These are phyloP conservation scores for Tulasnella sp. DNA, from an alignment of 768 basidiomycete species.

Conservation along the genomic window DNA sequence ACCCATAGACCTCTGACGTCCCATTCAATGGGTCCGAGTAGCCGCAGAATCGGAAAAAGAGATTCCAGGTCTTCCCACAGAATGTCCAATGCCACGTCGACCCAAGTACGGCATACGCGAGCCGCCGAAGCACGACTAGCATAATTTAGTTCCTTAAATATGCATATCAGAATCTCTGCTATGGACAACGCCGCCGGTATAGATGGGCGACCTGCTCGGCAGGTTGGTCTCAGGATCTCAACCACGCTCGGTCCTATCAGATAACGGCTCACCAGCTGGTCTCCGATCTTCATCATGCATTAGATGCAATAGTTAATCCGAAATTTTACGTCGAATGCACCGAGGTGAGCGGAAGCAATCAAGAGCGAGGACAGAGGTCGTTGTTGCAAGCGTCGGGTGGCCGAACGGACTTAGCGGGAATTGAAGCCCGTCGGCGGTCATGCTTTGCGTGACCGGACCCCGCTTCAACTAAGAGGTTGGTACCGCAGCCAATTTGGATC, in stretches of 20 bases:
- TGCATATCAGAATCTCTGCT: neutral
- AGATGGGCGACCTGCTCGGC: neutral
- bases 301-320: neutral
- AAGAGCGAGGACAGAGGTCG: neutral
- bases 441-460: no score
- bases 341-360: neutral
- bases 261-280: neutral
- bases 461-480: no score
- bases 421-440: neutral
- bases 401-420: neutral
- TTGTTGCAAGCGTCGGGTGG: neutral
- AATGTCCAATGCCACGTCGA: neutral
- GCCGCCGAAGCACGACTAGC: neutral
- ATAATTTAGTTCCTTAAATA: neutral
- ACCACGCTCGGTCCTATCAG: neutral
- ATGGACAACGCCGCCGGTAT: neutral
- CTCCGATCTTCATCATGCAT: neutral
- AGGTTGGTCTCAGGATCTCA: neutral
- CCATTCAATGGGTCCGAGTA: no score
- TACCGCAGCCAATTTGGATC: no score
- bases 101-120: neutral
- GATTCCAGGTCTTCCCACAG: neutral
- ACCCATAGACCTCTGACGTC: no score
- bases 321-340: neutral
- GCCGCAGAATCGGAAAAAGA: neutral